phyloP scores from a whole-genome alignment of 208 protist species.

The Trypanosoma mega region DNA sequence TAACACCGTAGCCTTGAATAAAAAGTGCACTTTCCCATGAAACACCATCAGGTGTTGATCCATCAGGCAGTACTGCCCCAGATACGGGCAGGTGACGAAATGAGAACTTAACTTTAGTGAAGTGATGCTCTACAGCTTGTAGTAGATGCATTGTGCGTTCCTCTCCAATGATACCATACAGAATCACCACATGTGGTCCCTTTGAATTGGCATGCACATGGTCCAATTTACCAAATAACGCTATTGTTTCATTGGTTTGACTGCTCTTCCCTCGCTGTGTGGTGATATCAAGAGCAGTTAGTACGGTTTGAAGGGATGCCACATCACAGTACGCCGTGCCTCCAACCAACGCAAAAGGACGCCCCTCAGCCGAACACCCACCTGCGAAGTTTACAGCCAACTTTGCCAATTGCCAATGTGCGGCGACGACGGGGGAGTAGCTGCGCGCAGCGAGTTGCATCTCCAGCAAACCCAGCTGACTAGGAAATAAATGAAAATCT shows the following conservation, averaged over 20 bases:
- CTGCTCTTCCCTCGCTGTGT: neutral
- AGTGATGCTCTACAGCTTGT: slow-evolving; percentile 17
- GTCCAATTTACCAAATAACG: slow-evolving; percentile 31
- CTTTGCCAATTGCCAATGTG: slow-evolving; percentile 53
- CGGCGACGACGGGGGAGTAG: slow-evolving; percentile 62
- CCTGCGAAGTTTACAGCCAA: slow-evolving; percentile 12
- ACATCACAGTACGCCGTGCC: slow-evolving; percentile 20
- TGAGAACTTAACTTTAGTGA: slow-evolving; percentile 22
- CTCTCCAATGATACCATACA: slow-evolving; percentile 68
- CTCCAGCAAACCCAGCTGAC: slow-evolving; percentile 28
- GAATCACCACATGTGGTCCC: slow-evolving; percentile 29
- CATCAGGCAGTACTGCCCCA: slow-evolving; percentile 23
- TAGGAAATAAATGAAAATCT: slow-evolving; percentile 1
- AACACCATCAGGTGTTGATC: neutral
- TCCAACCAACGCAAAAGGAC: slow-evolving; percentile 22
- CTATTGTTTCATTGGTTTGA: neutral
- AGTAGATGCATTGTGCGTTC: slow-evolving; percentile 33
- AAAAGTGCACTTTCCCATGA: slow-evolving; percentile 42
- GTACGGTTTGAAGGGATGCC: neutral
- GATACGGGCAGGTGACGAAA: slow-evolving; percentile 67
- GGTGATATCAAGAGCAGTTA: neutral
- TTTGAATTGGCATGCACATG: slow-evolving; percentile 30
- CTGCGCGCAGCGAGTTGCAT: slow-evolving; percentile 50
- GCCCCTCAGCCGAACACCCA: slow-evolving; percentile 18
- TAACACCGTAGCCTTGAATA: slow-evolving; percentile 94